Evolutionary conservation across 2,329 filamentous ascomycete species (phyloP).

Genomic region (Bipolaris sorokiniana): DNA sequence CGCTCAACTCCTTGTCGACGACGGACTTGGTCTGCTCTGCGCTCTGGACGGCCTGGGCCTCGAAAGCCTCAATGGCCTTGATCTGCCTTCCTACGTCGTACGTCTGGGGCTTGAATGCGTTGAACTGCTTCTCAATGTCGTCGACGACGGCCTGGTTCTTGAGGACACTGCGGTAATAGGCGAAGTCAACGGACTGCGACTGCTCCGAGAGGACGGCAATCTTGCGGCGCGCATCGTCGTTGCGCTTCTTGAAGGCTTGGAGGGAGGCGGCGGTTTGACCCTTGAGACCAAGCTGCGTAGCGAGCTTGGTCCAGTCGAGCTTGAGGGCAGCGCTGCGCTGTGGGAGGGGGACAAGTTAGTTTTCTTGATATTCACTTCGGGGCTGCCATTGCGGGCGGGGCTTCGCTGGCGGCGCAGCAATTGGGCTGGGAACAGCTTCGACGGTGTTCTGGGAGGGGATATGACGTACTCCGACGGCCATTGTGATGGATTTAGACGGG

Average conservation of each 20-base stretch:
- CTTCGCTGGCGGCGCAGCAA: constrained; percentile 39
- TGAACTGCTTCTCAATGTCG: constrained; percentile 97
- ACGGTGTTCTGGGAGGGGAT: constrained; percentile 17
- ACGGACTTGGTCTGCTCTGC: constrained; percentile 95
- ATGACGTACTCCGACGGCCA: constrained; percentile 53
- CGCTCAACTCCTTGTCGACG: constrained; percentile 93
- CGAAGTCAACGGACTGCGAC: constrained; percentile 87
- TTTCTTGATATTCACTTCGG: constrained; percentile 27
- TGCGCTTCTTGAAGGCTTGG: constrained; percentile 98
- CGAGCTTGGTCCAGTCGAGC: constrained; percentile 98
- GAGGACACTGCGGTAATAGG: constrained; percentile 85
- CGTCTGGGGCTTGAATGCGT: constrained; percentile 84
- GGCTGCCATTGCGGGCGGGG: constrained; percentile 37
- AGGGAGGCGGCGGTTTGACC: constrained; percentile 92
- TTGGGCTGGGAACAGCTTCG: constrained; percentile 36
- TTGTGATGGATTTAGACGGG: constrained; percentile 51
- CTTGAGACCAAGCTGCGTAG: constrained; percentile 91
- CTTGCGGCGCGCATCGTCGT: constrained; percentile 97
- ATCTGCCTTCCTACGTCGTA: constrained; percentile 94
- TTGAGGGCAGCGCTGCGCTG: constrained; percentile 98
- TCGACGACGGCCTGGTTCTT: constrained; percentile 97
- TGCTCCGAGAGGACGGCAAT: constrained; percentile 82
- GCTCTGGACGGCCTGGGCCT: constrained; percentile 95
- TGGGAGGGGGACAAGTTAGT: constrained; percentile 42
- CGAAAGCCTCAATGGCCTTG: constrained; percentile 97